phyloP scores from a whole-genome alignment of 805 yeast species.

The Yamadazyma endophytica region DNA sequence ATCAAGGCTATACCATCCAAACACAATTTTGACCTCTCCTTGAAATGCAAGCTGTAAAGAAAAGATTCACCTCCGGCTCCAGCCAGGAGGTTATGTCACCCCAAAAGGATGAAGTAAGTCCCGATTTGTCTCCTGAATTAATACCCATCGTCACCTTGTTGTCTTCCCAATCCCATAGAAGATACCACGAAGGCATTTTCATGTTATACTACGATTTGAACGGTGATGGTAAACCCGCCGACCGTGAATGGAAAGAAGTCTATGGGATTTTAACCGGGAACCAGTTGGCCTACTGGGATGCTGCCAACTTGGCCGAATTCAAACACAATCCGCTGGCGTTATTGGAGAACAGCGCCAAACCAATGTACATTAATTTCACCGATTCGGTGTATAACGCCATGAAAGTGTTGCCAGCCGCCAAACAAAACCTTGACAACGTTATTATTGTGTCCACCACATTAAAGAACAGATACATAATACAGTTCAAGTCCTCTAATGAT shows the following conservation, averaged over 20 bases:
- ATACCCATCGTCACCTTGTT: slow-evolving; percentile 71
- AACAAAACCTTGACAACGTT: slow-evolving; percentile 63
- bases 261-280: slow-evolving; percentile 89
- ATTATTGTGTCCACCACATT: slow-evolving; percentile 89
- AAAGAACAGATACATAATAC: slow-evolving; percentile 82
- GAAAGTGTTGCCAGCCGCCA: slow-evolving; percentile 60
- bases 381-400: slow-evolving; percentile 84
- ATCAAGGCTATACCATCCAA: neutral
- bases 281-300: slow-evolving; percentile 91
- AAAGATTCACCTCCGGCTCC: slow-evolving; percentile 20
- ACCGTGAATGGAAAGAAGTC: slow-evolving; percentile 86
- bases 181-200: slow-evolving; percentile 73
- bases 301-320: slow-evolving; percentile 54
- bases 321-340: slow-evolving; percentile 47
- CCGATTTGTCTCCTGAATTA: slow-evolving; percentile 43
- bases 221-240: slow-evolving; percentile 82
- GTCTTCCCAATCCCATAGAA: slow-evolving; percentile 69
- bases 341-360: slow-evolving; percentile 62
- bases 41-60: slow-evolving; percentile 19
- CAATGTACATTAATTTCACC: slow-evolving; percentile 84
- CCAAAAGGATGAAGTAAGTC: slow-evolving; percentile 6
- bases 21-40: too few relatives aligned
- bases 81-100: slow-evolving; percentile 8
- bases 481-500: slow-evolving; percentile 62
- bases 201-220: slow-evolving; percentile 70